Percentiles rank a stretch among this genome's conserved stretches.
These are phyloP conservation scores for Selaginella tamariscina DNA, from an alignment of 75 land plant genomes.

Conservation along the genomic window DNA sequence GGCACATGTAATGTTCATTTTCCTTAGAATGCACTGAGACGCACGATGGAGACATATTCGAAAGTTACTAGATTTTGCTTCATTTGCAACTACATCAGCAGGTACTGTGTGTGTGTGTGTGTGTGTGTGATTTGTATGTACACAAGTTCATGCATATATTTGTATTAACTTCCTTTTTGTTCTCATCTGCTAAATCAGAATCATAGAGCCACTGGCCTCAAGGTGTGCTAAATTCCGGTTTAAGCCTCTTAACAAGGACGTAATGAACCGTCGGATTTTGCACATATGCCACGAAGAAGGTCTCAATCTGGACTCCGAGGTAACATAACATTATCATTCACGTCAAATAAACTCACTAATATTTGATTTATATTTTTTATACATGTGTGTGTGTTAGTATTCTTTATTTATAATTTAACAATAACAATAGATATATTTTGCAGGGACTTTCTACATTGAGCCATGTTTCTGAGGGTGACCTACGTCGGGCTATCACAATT, in stretches of 20 bases:
- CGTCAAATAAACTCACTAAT: too few species aligned
- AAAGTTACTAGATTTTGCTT: slow-evolving; percentile 93
- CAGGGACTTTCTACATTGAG: slow-evolving; percentile 81
- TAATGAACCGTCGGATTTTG: slow-evolving; percentile 63
- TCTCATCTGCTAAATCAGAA: slow-evolving; percentile 30
- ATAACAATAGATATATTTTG: background rate
- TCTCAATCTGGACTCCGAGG: slow-evolving; percentile 64
- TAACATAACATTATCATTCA: slow-evolving; percentile 15
- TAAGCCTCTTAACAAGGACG: slow-evolving; percentile 72
- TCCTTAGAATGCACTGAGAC: slow-evolving; percentile 81
- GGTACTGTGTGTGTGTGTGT: too few species aligned
- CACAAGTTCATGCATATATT: too few species aligned
- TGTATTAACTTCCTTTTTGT: background rate
- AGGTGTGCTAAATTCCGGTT: slow-evolving; percentile 98
- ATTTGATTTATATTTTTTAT: background rate
- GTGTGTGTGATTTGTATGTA: too few species aligned
- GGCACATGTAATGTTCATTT: background rate
- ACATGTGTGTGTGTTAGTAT: background rate
- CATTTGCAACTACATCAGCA: slow-evolving; percentile 97
- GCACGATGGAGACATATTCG: slow-evolving; percentile 97
- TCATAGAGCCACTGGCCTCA: slow-evolving; percentile 95
- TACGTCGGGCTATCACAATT: slow-evolving; percentile 91
- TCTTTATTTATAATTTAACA: background rate
- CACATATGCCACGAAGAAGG: slow-evolving; percentile 84
- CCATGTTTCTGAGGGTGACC: slow-evolving; percentile 89